Evolutionary conservation across 371 early-diverging fungal genomes (phyloP).

Genomic region (Blakeslea trispora): DNA sequence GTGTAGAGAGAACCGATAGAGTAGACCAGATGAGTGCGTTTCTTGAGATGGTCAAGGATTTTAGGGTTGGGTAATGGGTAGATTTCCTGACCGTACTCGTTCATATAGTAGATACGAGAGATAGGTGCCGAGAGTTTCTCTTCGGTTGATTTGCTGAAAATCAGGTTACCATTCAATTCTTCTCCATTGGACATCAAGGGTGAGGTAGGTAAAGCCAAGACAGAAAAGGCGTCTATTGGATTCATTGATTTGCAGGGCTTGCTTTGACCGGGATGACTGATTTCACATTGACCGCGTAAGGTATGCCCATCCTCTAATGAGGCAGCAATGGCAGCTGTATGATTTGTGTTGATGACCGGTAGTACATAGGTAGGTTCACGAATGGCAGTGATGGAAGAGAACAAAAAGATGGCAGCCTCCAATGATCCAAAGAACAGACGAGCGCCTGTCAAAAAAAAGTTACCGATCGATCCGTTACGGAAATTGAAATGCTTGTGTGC

Average conservation of each 20-base stretch:
- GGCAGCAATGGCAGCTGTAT: constrained; percentile 66
- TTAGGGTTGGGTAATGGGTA: constrained; percentile 68
- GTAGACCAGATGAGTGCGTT: constrained; percentile 61
- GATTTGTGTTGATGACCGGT: constrained; percentile 66
- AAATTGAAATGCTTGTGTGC: constrained; percentile 71
- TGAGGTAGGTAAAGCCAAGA: constrained; percentile 33
- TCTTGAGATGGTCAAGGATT: constrained; percentile 48
- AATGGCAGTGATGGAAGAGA: constrained; percentile 65
- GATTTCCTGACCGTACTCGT: constrained; percentile 70
- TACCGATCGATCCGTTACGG: constrained; percentile 73
- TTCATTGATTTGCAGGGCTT: constrained; percentile 24
- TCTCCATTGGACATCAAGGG: constrained; percentile 13
- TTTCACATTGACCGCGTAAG: constrained; percentile 70
- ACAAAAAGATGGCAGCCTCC: constrained; percentile 72
- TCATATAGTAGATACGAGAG: constrained; percentile 68
- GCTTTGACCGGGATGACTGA: constrained; percentile 60
- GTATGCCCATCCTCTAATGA: constrained; percentile 58
- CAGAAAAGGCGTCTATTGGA: constrained; percentile 53
- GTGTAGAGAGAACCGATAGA: constrained; percentile 78
- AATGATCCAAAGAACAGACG: constrained; percentile 69
- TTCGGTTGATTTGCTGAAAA: constrained; percentile 54
- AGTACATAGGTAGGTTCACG: constrained; percentile 63
- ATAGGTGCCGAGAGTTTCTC: constrained; percentile 59
- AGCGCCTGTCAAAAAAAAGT: constrained; percentile 75
- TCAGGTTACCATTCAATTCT: constrained; percentile 40